Conservation (phyloP, 495 filamentous ascomycete species). For the Pyrenula aspistea region DNA sequence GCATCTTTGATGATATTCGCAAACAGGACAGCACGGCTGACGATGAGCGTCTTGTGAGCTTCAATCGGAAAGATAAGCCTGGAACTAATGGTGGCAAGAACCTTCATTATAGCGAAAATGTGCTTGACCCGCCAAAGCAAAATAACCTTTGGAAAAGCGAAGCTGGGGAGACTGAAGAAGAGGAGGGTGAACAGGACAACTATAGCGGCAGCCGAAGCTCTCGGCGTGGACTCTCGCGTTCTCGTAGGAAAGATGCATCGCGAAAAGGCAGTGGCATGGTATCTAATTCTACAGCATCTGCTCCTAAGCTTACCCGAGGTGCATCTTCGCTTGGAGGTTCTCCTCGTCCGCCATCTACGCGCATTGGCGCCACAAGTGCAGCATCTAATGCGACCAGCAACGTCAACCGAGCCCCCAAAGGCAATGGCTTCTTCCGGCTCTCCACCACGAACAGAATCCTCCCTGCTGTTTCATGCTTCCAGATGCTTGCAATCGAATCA, state of each 20-base stretch:
- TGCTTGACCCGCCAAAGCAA: conserved; percentile 53
- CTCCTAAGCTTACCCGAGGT: conserved; percentile 10
- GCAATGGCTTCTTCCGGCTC: conserved; percentile 28
- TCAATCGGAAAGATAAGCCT: conserved; percentile 68
- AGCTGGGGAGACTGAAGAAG: conserved; percentile 48
- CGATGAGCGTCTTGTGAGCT: conserved; percentile 74
- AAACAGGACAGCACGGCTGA: conserved; percentile 81
- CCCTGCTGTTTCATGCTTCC: conserved; percentile 69
- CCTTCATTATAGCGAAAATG: conserved; percentile 82
- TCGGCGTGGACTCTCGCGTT: conserved; percentile 41
- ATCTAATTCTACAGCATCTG: conserved; percentile 19
- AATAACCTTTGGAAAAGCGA: conserved; percentile 52
- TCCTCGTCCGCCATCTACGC: conserved; percentile 6
- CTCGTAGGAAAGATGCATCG: conserved; percentile 34
- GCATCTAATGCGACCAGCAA: conserved; percentile 7
- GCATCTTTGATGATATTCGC: conserved; percentile 77
- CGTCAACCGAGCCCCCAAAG: neutral
- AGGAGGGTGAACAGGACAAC: conserved; percentile 38
- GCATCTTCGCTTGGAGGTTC: neutral
- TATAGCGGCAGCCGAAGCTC: conserved; percentile 42
- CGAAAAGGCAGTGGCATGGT: conserved; percentile 48
- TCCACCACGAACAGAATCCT: conserved; percentile 57
- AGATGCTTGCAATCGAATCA: conserved; percentile 84
- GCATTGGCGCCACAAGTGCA: conserved; percentile 25
- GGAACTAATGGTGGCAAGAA: conserved; percentile 82